Conservation (phyloP, 129 eudicot genomes). For the Glebionis coronaria region DNA sequence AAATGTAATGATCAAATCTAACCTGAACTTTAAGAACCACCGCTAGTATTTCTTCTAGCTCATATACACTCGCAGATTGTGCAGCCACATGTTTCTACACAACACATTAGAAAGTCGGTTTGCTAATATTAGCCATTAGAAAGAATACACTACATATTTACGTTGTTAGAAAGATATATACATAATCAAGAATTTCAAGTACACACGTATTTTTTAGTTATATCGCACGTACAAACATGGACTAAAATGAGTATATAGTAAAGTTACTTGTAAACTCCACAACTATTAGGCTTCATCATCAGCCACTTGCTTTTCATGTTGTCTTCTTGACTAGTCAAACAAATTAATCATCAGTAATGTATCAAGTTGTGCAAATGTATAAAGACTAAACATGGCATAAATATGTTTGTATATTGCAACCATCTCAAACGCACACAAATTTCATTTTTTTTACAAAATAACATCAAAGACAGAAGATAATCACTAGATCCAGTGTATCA, state of each 20-base stretch:
- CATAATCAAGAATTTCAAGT: no score
- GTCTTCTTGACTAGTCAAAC: constrained; percentile 66
- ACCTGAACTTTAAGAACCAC: constrained; percentile 49
- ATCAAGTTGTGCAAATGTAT: neutral
- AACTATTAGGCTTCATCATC: constrained; percentile 75
- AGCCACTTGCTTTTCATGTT: constrained; percentile 81
- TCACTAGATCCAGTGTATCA: constrained; percentile 72
- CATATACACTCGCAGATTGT: constrained; percentile 54
- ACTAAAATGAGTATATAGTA: constrained; percentile 1
- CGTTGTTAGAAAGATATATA: no score
- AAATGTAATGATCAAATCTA: no score
- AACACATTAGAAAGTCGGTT: neutral
- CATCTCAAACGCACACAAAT: constrained; percentile 7
- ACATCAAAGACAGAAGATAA: constrained; percentile 10
- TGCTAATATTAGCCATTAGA: neutral
- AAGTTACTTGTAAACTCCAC: constrained; percentile 63
- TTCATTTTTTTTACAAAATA: constrained; percentile 1
- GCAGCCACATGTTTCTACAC: constrained; percentile 78
- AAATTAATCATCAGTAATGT: constrained; percentile 10
- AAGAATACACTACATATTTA: no score
- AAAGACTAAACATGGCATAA: neutral
- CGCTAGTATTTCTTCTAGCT: constrained; percentile 52
- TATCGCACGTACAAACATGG: constrained; percentile 1
- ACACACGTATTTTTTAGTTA: neutral
- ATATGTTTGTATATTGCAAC: constrained; percentile 6